Percentiles rank a stretch among this genome's conserved stretches.
phyloP scores from a whole-genome alignment of 2,329 filamentous ascomycete species.

The Fusarium avenaceum region DNA sequence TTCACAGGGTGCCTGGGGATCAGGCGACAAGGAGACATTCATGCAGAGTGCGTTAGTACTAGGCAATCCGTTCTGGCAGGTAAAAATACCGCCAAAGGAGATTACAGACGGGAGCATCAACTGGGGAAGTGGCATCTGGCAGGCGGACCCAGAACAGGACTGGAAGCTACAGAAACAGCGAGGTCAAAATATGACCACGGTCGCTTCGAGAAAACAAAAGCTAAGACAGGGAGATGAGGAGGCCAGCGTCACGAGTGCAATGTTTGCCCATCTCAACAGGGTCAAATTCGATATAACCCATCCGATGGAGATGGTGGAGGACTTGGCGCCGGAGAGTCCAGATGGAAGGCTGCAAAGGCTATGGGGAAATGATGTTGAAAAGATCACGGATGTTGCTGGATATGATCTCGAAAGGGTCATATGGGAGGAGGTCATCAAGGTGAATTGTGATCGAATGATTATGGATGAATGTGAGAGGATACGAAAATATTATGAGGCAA shows the following conservation, averaged over 20 bases:
- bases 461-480: slow-evolving; percentile 44
- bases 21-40: slow-evolving; percentile 46
- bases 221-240: background rate
- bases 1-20: slow-evolving; percentile 47
- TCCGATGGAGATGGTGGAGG: slow-evolving; percentile 20
- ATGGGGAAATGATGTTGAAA: slow-evolving; percentile 36
- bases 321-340: slow-evolving; percentile 20
- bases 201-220: background rate
- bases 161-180: slow-evolving; percentile 25
- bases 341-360: slow-evolving; percentile 30
- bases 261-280: slow-evolving; percentile 47
- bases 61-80: slow-evolving; percentile 41
- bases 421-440: slow-evolving; percentile 45
- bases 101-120: slow-evolving; percentile 33
- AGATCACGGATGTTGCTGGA: slow-evolving; percentile 32
- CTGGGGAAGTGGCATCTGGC: slow-evolving; percentile 47
- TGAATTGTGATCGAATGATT: slow-evolving; percentile 33
- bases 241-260: slow-evolving; percentile 27
- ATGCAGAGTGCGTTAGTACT: slow-evolving; percentile 39
- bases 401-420: slow-evolving; percentile 46
- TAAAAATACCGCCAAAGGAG: slow-evolving; percentile 25
- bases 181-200: background rate
- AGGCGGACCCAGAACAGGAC: slow-evolving; percentile 45
- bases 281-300: slow-evolving; percentile 43
- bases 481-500: slow-evolving; percentile 39